Conservation (phyloP, 108 stramenopile genomes). For the Pseudonitzschia multiseries region DNA sequence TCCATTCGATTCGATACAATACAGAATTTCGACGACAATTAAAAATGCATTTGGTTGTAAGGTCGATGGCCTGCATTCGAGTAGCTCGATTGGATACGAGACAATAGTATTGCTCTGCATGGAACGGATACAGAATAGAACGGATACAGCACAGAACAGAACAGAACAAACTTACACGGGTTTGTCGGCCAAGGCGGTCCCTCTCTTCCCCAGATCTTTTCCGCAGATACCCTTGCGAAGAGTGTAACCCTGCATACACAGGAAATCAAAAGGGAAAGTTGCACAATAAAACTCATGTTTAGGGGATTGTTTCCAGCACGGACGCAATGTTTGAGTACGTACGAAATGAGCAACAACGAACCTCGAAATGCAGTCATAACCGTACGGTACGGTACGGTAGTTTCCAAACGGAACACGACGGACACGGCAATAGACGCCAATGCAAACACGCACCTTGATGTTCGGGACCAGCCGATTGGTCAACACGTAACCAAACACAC, state of each 20-base stretch:
- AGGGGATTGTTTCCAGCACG: no score
- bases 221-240: conserved; percentile 78
- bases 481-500: conserved; percentile 37
- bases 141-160: not conserved
- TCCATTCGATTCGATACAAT: not conserved
- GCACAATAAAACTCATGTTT: no score
- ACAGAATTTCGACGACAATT: no score
- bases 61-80: not conserved
- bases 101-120: not conserved
- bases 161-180: conserved; percentile 39
- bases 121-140: not conserved
- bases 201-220: conserved; percentile 88
- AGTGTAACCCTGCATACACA: conserved; percentile 64
- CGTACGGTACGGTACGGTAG: no score
- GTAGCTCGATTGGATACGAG: not conserved
- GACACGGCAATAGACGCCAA: no score
- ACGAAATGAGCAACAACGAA: no score
- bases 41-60: not conserved
- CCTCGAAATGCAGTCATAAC: no score
- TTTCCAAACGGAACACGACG: no score
- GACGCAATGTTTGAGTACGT: no score
- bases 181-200: conserved; percentile 59
- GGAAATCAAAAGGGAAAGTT: no score
- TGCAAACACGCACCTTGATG: conserved; percentile 41
- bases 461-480: conserved; percentile 51